A percentile compares a stretch with the other conserved stretches of the same genome.
phyloP scores from a whole-genome alignment of 2,329 filamentous ascomycete species.

The Cadophora sp. region DNA sequence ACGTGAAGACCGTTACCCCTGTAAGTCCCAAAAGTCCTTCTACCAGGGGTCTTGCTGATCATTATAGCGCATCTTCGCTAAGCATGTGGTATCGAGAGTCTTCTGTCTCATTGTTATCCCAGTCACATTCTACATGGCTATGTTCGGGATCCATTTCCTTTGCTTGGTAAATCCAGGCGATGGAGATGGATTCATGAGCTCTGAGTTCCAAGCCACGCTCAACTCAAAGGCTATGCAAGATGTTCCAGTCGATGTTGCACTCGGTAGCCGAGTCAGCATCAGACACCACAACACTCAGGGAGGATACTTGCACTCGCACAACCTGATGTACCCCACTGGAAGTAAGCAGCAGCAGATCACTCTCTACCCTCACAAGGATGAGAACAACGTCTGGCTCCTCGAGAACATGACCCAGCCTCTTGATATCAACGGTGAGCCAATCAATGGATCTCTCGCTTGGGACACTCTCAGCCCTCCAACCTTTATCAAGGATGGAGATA shows the following conservation, averaged over 20 bases:
- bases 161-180: slow-evolving; percentile 95
- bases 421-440: slow-evolving; percentile 73
- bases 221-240: slow-evolving; percentile 98
- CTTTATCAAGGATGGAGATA: slow-evolving; percentile 79
- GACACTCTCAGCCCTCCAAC: slow-evolving; percentile 69
- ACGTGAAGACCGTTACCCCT: slow-evolving; percentile 83
- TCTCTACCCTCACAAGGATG: slow-evolving; percentile 97
- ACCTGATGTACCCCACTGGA: slow-evolving; percentile 95
- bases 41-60: slow-evolving; percentile 36
- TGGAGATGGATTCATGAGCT: slow-evolving; percentile 99
- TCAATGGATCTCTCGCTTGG: slow-evolving; percentile 86
- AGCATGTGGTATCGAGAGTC: slow-evolving; percentile 89
- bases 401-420: slow-evolving; percentile 97
- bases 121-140: slow-evolving; percentile 87
- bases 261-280: slow-evolving; percentile 84
- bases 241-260: slow-evolving; percentile 88
- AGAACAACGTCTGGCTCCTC: slow-evolving; percentile 93
- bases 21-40: slow-evolving; percentile 50
- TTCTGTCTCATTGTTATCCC: slow-evolving; percentile 95
- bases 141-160: slow-evolving; percentile 97
- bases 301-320: slow-evolving; percentile 95
- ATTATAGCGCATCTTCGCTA: slow-evolving; percentile 77
- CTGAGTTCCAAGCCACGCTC: slow-evolving; percentile 96
- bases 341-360: slow-evolving; percentile 99
- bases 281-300: slow-evolving; percentile 98